Base-by-base conservation (phyloP, 352 stramenopile genomes). In the Halophytophthora polymorphica region DNA sequence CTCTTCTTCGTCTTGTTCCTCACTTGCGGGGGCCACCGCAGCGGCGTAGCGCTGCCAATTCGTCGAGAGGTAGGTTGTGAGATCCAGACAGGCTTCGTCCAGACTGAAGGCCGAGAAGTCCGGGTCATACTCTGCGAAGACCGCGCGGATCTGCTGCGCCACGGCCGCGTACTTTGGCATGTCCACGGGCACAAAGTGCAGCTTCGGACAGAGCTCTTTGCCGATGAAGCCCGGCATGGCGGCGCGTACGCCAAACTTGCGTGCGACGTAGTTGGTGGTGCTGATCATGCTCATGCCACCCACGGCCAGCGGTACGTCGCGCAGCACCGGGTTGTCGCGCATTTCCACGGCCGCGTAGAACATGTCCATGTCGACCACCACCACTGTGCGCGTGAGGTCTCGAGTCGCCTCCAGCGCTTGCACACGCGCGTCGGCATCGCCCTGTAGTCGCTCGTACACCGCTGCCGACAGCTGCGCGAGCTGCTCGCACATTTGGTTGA, bases 301-400 rank as follows among this genome's bases (percentile, higher is more conserved):
- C 6, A 99, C 95, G 6, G 90, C 95, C 6, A 97, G 84, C 6
- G 95, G 95, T 29, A 96, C 75, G 40, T 96, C 67, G 4, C 74
- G 64, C 14, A 99, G 69, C 21, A 81, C 60, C 2, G 93, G 93
- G 53, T 92, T 76, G 64, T 96, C 81, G n/a, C 96, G 75, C 68
- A 98, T 96, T 58, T 98, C 93, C 36, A 98, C 97, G 10, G 89
- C 90, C 14, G 97, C 96, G 69, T 96, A 99, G 59, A 99, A 99
- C 80, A 96, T 96, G 63, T 99, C 96, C 93, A 99, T 98, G 66
- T 99, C 96, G 1, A 88, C 71, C 0, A 98, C 94, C 12, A 96
- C 86, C 59, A 86, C 88, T 0, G 86, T 95, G 15, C 69, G 73
- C 50, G 73, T 71, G 22, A 90, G 71, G 46, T 78, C 64, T 36